phyloP scores from a whole-genome alignment of 345 rosid genomes.

The Eucalyptus erythrocorys region DNA sequence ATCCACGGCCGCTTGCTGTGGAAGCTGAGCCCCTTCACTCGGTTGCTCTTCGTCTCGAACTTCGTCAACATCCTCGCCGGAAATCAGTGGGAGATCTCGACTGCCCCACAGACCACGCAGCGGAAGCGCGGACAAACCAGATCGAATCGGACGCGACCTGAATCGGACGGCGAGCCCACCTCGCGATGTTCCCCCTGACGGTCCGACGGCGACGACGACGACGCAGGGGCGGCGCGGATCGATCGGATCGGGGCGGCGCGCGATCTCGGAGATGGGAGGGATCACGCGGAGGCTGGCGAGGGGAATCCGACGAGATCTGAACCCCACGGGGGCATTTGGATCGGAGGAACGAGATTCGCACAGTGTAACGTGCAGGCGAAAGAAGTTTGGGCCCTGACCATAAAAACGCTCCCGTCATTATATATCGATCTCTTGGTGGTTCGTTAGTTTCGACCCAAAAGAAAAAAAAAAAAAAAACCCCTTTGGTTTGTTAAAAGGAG shows the following conservation, averaged over 20 bases:
- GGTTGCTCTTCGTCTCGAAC: conserved; percentile 96
- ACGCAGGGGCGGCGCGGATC: neutral
- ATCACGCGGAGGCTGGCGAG: neutral
- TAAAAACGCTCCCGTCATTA: neutral
- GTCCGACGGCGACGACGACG: no score
- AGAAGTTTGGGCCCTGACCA: neutral
- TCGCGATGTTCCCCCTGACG: neutral
- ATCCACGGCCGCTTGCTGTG: conserved; percentile 98
- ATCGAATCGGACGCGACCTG: neutral
- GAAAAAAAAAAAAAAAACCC: neutral
- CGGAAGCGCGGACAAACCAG: neutral
- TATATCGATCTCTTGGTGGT: neutral
- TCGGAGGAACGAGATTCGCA: neutral
- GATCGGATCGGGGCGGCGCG: neutral
- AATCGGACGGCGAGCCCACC: neutral
- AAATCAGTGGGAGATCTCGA: neutral
- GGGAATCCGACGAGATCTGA: neutral
- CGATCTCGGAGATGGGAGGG: neutral
- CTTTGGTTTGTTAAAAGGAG: neutral
- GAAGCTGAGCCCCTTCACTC: conserved; percentile 96
- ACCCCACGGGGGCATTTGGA: neutral
- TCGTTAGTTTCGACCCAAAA: neutral
- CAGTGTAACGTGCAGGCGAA: neutral
- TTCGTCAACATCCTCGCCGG: conserved; percentile 72
- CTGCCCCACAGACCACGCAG: neutral